phyloP scores from a whole-genome alignment of 345 rosid species.

The Citrus glauca region DNA sequence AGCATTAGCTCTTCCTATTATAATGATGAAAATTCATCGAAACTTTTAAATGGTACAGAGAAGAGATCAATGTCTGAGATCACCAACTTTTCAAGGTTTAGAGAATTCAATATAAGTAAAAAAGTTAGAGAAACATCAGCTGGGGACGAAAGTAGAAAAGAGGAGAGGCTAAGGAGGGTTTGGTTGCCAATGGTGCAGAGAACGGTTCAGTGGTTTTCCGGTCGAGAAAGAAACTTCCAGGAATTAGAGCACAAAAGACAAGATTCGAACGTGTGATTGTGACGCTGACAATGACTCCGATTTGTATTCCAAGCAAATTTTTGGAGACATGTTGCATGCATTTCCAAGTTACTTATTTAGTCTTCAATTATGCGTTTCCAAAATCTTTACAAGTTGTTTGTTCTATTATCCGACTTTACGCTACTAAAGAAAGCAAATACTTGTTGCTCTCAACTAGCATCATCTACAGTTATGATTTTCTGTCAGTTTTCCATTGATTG shows the following conservation, averaged over 20 bases:
- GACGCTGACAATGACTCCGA: neutral
- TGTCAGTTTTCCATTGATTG: neutral
- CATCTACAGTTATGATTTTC: neutral
- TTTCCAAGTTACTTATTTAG: neutral
- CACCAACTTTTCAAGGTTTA: conserved; percentile 31
- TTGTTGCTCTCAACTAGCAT: conserved; percentile 1
- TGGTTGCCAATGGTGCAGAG: conserved; percentile 42
- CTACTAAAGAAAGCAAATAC: neutral
- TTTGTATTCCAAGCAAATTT: neutral
- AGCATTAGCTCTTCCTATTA: conserved; percentile 1
- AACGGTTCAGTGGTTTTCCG: conserved; percentile 44
- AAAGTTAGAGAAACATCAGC: conserved; percentile 5
- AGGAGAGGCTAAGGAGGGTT: conserved; percentile 34
- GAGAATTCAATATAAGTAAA: conserved; percentile 5
- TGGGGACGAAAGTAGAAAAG: conserved; percentile 11
- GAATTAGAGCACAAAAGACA: conserved; percentile 3
- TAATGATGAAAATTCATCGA: conserved; percentile 15
- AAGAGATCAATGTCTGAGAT: conserved; percentile 54
- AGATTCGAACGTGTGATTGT: conserved; percentile 5
- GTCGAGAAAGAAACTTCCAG: conserved; percentile 16
- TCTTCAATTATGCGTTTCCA: neutral
- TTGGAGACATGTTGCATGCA: neutral
- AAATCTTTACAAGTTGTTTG: neutral
- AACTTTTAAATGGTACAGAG: conserved; percentile 8
- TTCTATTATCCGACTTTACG: neutral